Evolutionary conservation across 352 stramenopile genomes (phyloP), one percentile per base, ranked within the genome.

Genomic region (Pythium brachiatum): DNA sequence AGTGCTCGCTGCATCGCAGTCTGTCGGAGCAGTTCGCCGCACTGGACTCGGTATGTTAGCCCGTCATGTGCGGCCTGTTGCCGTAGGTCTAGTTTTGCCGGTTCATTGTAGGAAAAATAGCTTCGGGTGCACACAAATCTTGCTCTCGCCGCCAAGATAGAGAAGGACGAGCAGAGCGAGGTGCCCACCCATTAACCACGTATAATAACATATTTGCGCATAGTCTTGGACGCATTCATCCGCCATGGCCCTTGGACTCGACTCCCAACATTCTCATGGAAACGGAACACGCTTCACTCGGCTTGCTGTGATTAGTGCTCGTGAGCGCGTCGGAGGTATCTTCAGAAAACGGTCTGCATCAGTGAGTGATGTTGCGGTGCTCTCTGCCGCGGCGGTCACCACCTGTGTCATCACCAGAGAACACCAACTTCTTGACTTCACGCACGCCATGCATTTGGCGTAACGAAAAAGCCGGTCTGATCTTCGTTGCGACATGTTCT

Each of bases 11-110:
- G 57, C 88, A 89, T 59, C 83, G 82, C 60, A 89, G 76, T 62
- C 68, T 93, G 5, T 91, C 81, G 58, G 70, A 89, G 58, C 78
- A 88, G 61, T 93, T 93, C 36, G 79, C 78, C 11, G 76, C 81
- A 13, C 80, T 85, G 60, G 84, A 93, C 64, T 90, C 84, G 59
- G 80, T 93, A 36, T 93, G 81, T 58, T 90, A 89, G 64, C 44
- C 20, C 2, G 25, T 20, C 31, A 3, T 18, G 12, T 13, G 34
- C 34, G 34, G 34, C 34, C 34, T 41, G 34, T 41, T 53, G 25
- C 29, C 26, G 43, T 27, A 15, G 31, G 39, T 29, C 20, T 32
- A 46, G 36, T 32, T 47, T 29, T 62, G 56, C 20, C 41, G n/a
- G 23, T 36, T 39, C 15, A 27, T 31, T 51, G 53, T 48, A 51